Evolutionary conservation across 306 rosid species (phyloP), one percentile per base, ranked within the genome.

Genomic region (Trichosanthes cucumerina): DNA sequence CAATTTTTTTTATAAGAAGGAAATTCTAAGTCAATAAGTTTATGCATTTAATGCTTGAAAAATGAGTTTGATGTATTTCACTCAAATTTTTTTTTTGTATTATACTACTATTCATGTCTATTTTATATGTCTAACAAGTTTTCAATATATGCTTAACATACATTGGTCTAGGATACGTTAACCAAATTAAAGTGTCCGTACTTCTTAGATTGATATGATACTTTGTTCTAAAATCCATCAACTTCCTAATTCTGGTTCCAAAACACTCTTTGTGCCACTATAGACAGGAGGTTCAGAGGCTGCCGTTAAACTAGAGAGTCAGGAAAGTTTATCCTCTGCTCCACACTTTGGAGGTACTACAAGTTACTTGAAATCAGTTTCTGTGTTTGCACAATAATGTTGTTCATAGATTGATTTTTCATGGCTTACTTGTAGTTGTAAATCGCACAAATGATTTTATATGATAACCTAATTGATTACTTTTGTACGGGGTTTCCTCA

Each of bases 261-360:
- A 28, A 28, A 63, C 44, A 36, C 16, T 83, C 73, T 24, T 62
- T 79, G 43, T 64, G 69, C 56, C 50, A 26, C 50, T 26, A 18
- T 62, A 91, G 93, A 83, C 79, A 58, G 91, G 90, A 66, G 82
- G 91, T 75, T 79, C 88, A 5, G 87, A 87, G 34, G 59, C 64
- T 70, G 87, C 50, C 26, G 85, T 88, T 28, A 86, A 78, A 80
- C 76, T 84, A 53, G 85, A 85, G 16, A 86, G 83, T 63, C 89
- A 89, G 65, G 78, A 81, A 60, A 81, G 86, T 87, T 31, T 83
- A 52, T 74, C 89, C 52, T 85, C 92, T 53, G 31, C 83, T 28
- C 80, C 90, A 6, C 90, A 82, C 26, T 60, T 49, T 83, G 91
- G 87, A 90, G 96, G 97, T 88, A 69, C 41, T 82, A 80, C 71